Evolutionary conservation across 148 eudicot genomes (phyloP).

Genomic region (Beta vulgaris): DNA sequence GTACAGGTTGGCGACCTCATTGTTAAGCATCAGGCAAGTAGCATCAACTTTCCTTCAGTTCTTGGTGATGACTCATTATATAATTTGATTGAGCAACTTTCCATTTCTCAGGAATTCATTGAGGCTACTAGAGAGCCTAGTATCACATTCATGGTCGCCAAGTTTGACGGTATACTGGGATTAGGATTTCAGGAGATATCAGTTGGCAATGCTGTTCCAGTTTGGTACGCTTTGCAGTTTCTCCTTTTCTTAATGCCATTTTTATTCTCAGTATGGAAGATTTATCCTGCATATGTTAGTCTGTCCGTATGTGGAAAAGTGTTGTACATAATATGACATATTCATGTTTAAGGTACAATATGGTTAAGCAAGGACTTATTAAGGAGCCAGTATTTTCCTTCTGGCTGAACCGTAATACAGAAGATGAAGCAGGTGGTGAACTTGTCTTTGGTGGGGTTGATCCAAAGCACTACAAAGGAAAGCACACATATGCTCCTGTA

Average conservation of each 20-base stretch:
- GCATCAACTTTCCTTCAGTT: not conserved
- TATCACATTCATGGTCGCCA: conserved; percentile 73
- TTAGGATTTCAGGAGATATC: conserved; percentile 88
- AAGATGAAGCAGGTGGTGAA: conserved; percentile 56
- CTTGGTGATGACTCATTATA: not conserved
- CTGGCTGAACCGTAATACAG: conserved; percentile 54
- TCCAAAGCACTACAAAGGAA: conserved; percentile 46
- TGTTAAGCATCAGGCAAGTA: conserved; percentile 58
- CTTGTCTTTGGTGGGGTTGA: conserved; percentile 58
- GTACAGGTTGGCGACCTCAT: conserved; percentile 64
- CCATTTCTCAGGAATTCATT: conserved; percentile 59
- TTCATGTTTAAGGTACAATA: conserved; percentile 49
- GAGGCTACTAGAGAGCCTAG: conserved; percentile 93
- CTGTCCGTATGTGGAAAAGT: not conserved
- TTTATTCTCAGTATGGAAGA: no score
- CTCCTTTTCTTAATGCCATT: not conserved
- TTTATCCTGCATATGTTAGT: not conserved
- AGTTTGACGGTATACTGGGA: conserved; percentile 95
- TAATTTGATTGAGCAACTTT: not conserved
- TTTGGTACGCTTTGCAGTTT: conserved; percentile 56
- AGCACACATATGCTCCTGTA: conserved; percentile 53
- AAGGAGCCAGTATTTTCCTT: conserved; percentile 68
- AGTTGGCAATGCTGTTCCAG: conserved; percentile 78
- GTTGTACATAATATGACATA: not conserved
- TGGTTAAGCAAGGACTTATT: conserved; percentile 60